Conservation (phyloP, 345 rosid species). For the Lenwebbia sp. region DNA sequence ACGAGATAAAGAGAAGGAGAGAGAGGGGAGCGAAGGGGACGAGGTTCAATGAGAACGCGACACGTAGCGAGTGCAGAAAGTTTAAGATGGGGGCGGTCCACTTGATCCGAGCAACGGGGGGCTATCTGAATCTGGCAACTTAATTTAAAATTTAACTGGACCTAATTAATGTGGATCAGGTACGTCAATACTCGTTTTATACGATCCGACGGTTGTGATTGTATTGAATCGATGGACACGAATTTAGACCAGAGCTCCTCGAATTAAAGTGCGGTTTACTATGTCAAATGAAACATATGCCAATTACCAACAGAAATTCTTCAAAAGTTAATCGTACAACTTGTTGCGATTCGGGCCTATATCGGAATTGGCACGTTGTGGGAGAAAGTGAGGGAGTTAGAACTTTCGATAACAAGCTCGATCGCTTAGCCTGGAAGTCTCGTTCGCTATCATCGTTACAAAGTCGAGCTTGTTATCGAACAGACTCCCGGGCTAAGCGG, state of each 20-base stretch:
- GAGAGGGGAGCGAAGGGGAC: background rate
- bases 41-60: background rate
- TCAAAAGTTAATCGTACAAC: background rate
- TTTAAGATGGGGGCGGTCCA: background rate
- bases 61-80: background rate
- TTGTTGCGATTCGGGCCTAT: background rate
- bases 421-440: no score
- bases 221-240: background rate
- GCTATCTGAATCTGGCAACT: background rate
- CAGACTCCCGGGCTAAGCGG: background rate
- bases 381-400: background rate
- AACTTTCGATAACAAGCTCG: no score
- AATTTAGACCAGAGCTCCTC: background rate
- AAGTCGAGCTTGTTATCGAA: no score
- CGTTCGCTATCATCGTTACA: no score
- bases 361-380: fast-evolving
- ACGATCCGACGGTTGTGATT: background rate
- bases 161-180: no score
- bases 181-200: background rate
- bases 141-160: background rate
- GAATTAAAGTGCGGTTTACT: background rate
- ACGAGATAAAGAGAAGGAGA: background rate
- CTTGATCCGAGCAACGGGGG: background rate
- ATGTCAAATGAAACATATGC: background rate
- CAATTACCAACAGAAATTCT: fast-evolving